These are phyloP conservation scores for peach (Prunus persica) DNA, from an alignment of 306 rosid species.

Conservation along the genomic window DNA sequence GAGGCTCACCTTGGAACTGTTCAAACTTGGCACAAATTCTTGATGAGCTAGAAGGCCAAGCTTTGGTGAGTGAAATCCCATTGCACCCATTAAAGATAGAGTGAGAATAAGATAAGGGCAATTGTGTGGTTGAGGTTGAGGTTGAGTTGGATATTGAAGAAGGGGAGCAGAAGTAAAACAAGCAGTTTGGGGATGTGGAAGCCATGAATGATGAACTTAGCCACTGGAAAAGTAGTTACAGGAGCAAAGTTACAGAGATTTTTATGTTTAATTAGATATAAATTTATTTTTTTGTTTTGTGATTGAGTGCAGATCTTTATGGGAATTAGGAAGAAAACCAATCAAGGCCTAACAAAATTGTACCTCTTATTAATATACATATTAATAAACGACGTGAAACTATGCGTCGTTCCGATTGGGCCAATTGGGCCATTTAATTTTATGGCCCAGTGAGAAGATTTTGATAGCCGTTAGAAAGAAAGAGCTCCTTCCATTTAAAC, in stretches of 20 bases:
- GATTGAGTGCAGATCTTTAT: background rate
- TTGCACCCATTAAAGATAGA: constrained; percentile 30
- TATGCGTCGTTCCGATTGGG: background rate
- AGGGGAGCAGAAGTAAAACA: constrained; percentile 28
- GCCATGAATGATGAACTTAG: constrained; percentile 40
- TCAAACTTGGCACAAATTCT: constrained; percentile 79
- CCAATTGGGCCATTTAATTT: background rate
- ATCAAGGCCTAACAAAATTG: background rate
- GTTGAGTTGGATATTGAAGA: constrained; percentile 36
- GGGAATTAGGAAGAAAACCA: background rate
- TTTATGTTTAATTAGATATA: background rate
- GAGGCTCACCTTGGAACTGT: constrained; percentile 58
- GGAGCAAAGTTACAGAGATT: background rate
- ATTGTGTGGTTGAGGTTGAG: constrained; percentile 50
- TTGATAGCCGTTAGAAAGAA: constrained; percentile 53
- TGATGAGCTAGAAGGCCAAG: constrained; percentile 13
- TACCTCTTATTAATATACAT: background rate
- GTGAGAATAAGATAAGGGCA: constrained; percentile 40
- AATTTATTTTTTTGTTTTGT: background rate
- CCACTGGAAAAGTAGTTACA: background rate
- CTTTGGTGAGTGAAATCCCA: constrained; percentile 28
- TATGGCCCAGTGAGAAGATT: background rate
- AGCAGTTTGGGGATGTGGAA: constrained; percentile 49
- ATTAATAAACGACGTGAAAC: background rate
- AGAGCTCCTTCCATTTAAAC: constrained; percentile 15